These are phyloP conservation scores for Hypoxylon rickii DNA, from an alignment of 495 filamentous ascomycete genomes.

Conservation along the genomic window DNA sequence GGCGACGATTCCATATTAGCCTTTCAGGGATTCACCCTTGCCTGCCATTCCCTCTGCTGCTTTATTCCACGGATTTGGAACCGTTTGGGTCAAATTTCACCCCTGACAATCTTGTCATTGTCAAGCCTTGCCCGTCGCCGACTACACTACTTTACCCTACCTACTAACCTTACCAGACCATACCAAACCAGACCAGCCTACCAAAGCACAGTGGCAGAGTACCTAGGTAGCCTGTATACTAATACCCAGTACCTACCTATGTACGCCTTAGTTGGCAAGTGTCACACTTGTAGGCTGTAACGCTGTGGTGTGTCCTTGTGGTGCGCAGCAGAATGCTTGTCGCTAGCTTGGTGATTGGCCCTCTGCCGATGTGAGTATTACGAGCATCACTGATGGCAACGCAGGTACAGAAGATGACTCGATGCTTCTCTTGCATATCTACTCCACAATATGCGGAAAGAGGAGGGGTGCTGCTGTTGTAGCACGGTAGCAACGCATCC, in stretches of 20 bases:
- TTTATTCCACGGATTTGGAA: constrained; percentile 37
- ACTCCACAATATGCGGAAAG: constrained; percentile 23
- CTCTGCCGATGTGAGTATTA: constrained; percentile 22
- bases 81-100: constrained; percentile 33
- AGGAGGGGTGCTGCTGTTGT: no score
- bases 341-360: constrained; percentile 12
- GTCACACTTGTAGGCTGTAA: constrained; percentile 15
- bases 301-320: no score
- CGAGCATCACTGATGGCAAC: constrained; percentile 22
- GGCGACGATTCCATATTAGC: constrained; percentile 28
- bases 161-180: no score
- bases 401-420: constrained; percentile 15
- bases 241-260: no score
- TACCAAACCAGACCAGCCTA: no score
- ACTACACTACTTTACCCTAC: not conserved
- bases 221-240: no score
- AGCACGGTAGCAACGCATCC: no score
- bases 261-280: no score
- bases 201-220: no score
- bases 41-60: constrained; percentile 31
- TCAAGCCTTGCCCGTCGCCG: constrained; percentile 6
- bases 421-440: constrained; percentile 20
- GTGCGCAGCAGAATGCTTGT: constrained; percentile 14
- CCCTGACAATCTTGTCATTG: constrained; percentile 27
- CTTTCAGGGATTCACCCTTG: constrained; percentile 29